These are phyloP conservation scores for Fusarium sp. DNA, from an alignment of 2,329 filamentous ascomycete genomes.

Conservation along the genomic window DNA sequence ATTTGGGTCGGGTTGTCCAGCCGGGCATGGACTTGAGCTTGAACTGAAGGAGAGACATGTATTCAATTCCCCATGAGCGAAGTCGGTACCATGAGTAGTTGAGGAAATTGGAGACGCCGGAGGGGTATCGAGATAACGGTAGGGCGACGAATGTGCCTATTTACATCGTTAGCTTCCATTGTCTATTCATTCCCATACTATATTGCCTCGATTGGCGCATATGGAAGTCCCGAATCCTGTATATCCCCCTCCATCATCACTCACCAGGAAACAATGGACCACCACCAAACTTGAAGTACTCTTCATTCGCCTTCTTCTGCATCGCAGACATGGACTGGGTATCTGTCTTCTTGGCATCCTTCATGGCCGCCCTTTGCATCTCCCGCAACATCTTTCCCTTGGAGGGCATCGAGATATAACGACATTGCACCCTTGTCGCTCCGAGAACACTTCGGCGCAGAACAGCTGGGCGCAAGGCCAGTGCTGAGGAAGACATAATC, in stretches of 20 bases:
- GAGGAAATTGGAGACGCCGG: constrained; percentile 48
- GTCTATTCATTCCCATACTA: neutral
- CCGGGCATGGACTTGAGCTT: constrained; percentile 62
- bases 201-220: constrained; percentile 14
- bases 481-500: constrained; percentile 40
- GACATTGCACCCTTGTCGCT: constrained; percentile 43
- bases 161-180: neutral
- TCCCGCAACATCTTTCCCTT: constrained; percentile 49
- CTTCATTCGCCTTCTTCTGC: constrained; percentile 51
- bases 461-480: constrained; percentile 43
- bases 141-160: constrained; percentile 65
- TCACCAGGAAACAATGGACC: constrained; percentile 54
- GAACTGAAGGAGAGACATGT: constrained; percentile 54
- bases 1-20: constrained; percentile 58
- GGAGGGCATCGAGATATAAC: constrained; percentile 48
- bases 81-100: constrained; percentile 56
- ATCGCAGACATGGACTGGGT: constrained; percentile 50
- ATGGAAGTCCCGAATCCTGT: neutral
- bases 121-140: constrained; percentile 55
- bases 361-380: constrained; percentile 45
- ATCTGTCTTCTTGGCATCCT: constrained; percentile 45
- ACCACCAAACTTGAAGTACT: constrained; percentile 53
- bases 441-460: constrained; percentile 40
- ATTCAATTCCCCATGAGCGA: constrained; percentile 55
- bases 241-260: constrained; percentile 27